A percentile compares a stretch with the other conserved stretches of the same genome.
These are phyloP conservation scores for Lumnitzera littorea DNA, from an alignment of 345 rosid genomes.

Conservation along the genomic window DNA sequence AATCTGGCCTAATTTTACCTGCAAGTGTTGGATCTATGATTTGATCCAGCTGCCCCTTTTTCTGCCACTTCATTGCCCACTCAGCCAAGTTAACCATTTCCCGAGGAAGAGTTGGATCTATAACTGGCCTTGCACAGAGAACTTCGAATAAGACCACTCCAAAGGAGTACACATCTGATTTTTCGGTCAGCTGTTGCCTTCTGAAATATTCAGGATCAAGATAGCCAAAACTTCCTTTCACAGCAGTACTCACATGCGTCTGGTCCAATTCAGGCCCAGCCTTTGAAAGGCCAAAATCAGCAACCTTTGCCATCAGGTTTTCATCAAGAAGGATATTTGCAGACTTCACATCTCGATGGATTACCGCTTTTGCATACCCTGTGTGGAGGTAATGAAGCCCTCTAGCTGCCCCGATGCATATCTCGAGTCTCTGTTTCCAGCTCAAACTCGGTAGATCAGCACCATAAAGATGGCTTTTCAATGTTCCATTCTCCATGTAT, in stretches of 20 bases:
- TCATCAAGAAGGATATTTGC: slow-evolving; percentile 66
- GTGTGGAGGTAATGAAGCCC: slow-evolving; percentile 73
- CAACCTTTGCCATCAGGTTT: slow-evolving; percentile 73
- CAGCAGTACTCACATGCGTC: slow-evolving; percentile 95
- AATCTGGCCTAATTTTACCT: slow-evolving; percentile 55
- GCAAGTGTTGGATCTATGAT: slow-evolving; percentile 56
- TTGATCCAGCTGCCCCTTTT: slow-evolving; percentile 72
- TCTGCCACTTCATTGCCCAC: slow-evolving; percentile 93
- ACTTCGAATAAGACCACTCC: slow-evolving; percentile 91
- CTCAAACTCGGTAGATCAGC: slow-evolving; percentile 46
- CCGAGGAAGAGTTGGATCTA: slow-evolving; percentile 79
- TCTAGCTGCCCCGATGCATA: slow-evolving; percentile 65
- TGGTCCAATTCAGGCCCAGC: slow-evolving; percentile 89
- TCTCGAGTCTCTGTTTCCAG: slow-evolving; percentile 64
- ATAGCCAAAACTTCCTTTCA: slow-evolving; percentile 91
- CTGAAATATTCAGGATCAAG: slow-evolving; percentile 88
- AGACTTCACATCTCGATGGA: slow-evolving; percentile 75
- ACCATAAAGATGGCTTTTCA: slow-evolving; percentile 65
- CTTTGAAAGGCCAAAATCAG: slow-evolving; percentile 87
- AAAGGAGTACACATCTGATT: slow-evolving; percentile 86
- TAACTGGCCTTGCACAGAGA: slow-evolving; percentile 91
- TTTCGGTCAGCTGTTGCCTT: slow-evolving; percentile 85
- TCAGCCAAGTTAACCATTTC: slow-evolving; percentile 93
- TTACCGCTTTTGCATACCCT: slow-evolving; percentile 60
- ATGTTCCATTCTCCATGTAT: slow-evolving; percentile 72